Conservation (phyloP, 441 rosid genomes). For the Populus hybrid region DNA sequence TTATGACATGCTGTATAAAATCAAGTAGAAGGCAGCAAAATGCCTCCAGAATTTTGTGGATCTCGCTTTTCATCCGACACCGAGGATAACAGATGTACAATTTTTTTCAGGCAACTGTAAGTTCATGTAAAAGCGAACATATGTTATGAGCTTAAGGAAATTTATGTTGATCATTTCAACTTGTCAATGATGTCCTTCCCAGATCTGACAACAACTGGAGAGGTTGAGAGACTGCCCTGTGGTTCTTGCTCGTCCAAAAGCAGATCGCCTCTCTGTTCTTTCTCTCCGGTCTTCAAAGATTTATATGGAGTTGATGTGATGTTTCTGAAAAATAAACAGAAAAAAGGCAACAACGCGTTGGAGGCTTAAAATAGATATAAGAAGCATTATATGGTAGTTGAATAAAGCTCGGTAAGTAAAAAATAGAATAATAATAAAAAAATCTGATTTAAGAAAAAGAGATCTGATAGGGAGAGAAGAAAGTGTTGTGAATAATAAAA, state of each 20-base stretch:
- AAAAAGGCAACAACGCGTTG: too few relatives aligned
- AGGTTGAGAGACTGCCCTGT: neutral
- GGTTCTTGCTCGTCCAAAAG: neutral
- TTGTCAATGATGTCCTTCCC: neutral
- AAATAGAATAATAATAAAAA: too few relatives aligned
- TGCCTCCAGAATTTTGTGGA: neutral
- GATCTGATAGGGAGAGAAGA: too few relatives aligned
- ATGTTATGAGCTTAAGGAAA: neutral
- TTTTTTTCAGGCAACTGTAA: neutral
- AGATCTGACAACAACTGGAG: slow-evolving; percentile 10
- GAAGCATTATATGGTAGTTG: too few relatives aligned
- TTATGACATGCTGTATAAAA: neutral
- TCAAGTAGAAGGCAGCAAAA: neutral
- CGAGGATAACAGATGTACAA: neutral
- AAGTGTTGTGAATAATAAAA: too few relatives aligned
- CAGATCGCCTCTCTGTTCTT: neutral
- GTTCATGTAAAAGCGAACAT: too few relatives aligned
- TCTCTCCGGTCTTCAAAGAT: neutral
- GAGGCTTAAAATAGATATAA: too few relatives aligned
- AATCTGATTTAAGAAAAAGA: too few relatives aligned
- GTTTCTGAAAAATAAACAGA: too few relatives aligned
- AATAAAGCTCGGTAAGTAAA: too few relatives aligned
- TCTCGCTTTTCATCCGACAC: neutral
- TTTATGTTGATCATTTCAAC: neutral
- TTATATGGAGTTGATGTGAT: neutral